Evolutionary conservation across 108 stramenopile genomes (phyloP), one percentile per base, ranked within the genome.

Genomic region (Hondaea fermentalgiana): DNA sequence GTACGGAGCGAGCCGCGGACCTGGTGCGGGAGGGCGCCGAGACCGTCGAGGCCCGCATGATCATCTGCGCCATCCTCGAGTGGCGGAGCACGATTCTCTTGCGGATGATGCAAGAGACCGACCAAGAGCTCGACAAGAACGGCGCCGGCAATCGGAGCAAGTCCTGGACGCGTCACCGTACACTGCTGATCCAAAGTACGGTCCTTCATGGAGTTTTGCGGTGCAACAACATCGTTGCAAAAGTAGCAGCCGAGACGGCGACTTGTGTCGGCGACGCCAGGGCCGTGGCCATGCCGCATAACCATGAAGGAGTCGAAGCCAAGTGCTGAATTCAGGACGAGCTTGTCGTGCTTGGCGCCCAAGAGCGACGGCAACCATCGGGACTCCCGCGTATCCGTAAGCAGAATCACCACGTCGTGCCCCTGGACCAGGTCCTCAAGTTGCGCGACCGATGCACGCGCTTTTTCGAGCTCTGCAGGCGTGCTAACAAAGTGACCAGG

Each of bases 181-280:
- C 99, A 99, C 92, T 99, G 98, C 91, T 99, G 98, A 90, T 99
- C 99, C 59, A 99, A 88, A 10, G 99, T 99, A 8, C 98, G 95
- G 91, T 98, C 97, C 28, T 94, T 95, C 58, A 94, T 96, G 49
- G 97, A 97, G 91, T 99, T 97, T 71, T 95, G 96, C 5, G 99
- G 98, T 43, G 98, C 98, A 4, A 98, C 98, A 17, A 99, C 95
- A 93, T 99, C 98, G 76, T 94, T 97, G 95, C 99, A 99, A 93
- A 99, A 99, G 89, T 99, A 99, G 88, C 98, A 99, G 14, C 99
- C 99, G 10, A 99, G 91, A 35, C 96, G 88, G 58, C 91, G 72
- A 0, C 87, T 57, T n/a, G 59, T n/a, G 59, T 19, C 19, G n/a
- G 59, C 3, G 19, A 19, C 59, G n/a, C 21, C 55, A 44, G 55